Evolutionary conservation across 495 filamentous ascomycete genomes (phyloP), one percentile per base, ranked within the genome.

Genomic region (Cudoniella acicularis): DNA sequence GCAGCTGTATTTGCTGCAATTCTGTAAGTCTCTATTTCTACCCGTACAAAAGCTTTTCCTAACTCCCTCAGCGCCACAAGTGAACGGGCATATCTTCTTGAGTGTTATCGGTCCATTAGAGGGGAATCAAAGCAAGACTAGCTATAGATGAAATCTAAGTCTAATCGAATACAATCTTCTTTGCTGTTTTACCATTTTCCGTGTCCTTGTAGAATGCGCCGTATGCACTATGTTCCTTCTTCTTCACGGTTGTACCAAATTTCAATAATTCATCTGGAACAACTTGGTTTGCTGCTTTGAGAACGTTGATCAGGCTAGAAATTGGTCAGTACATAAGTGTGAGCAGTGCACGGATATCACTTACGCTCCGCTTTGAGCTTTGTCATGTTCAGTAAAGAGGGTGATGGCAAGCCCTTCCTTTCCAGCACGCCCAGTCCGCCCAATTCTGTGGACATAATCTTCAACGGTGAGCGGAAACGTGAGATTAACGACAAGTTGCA

Each of bases 211-310:
- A 95, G 67, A 96, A 97, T 0, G 90, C 89, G 46, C 94, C 94
- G 69, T 97, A 98, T 9, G 85, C 85, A 54, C 88, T 88, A 72
- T 98, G 93, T 43, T 83, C 84, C 89, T 97, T 98, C 80, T 95
- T 96, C 81, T 97, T 98, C 26, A 98, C 94, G 13, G 92, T 97
- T n/a, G 89, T 93, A 54, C 94, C 94, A 61, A 96, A 98, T 68
- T 94, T 96, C 60, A 96, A 71, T 36, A 98, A 73, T 11, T 85
- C 87, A 36, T 96, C 90, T 3, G 94, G 94, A 0, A 98, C 88
- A 3, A 85, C 79, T 67, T 98, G 94, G 50, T 89, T 88, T 3
- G 94, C 92, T 10, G 84, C 89, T 69, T 88, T 91, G 40, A 98
- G 79, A 49, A 98, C 91, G 68, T 97, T 97, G 71, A 97, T 87